A percentile compares a stretch with the other conserved stretches of the same genome.
phyloP scores from a whole-genome alignment of 208 protist genomes.

The Lotmaria passim region DNA sequence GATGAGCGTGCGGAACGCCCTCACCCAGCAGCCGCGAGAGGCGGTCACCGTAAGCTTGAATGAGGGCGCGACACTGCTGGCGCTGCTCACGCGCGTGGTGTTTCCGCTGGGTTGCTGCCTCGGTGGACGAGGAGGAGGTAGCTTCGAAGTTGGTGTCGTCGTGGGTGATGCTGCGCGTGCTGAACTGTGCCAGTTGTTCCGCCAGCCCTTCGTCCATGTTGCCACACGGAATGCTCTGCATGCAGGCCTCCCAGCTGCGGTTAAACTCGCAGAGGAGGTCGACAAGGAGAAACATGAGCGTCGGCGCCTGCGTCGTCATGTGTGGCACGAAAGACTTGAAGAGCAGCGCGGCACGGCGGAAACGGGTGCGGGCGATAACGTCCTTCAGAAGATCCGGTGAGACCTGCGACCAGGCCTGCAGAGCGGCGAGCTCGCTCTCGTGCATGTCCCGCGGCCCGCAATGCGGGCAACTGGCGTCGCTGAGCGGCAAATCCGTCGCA shows the following conservation, averaged over 20 bases:
- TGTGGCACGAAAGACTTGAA: conserved; percentile 73
- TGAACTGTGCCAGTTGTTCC: conserved; percentile 17
- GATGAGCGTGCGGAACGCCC: conserved; percentile 47
- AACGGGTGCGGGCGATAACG: conserved; percentile 60
- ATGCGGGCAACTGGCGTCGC: background rate
- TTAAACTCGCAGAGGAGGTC: conserved; percentile 31
- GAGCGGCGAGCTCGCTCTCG: conserved; percentile 22
- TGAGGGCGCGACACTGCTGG: conserved; percentile 19
- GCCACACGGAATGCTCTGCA: conserved; percentile 11
- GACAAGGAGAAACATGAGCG: conserved; percentile 30
- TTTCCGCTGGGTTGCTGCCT: no score
- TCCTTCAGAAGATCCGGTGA: conserved; percentile 52
- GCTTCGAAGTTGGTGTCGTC: background rate
- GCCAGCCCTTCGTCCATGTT: conserved; percentile 14
- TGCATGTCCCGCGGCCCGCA: background rate
- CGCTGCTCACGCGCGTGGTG: no score
- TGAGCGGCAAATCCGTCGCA: background rate
- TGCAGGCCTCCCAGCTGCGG: conserved; percentile 22
- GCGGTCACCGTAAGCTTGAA: conserved; percentile 33
- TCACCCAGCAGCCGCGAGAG: conserved; percentile 53
- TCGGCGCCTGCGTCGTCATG: conserved; percentile 61
- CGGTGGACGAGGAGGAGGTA: background rate
- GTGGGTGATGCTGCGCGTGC: conserved; percentile 12
- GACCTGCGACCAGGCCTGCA: conserved; percentile 40
- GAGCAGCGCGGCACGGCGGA: conserved; percentile 67